Conservation (phyloP, 495 filamentous ascomycete species). For the Sporormia fimetaria region DNA sequence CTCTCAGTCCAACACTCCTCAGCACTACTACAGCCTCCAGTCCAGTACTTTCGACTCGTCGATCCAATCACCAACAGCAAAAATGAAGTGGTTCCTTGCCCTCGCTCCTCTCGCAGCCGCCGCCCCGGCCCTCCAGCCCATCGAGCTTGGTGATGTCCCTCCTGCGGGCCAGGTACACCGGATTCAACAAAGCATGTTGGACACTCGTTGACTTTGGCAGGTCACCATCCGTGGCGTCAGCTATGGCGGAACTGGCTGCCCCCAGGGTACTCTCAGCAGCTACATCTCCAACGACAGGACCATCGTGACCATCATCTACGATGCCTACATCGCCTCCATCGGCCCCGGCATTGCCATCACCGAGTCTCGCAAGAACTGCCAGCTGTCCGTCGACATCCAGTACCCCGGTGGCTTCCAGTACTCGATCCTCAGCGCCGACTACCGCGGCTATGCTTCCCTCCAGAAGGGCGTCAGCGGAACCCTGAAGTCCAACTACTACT, state of each 20-base stretch:
- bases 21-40: constrained; percentile 3
- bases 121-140: constrained; percentile 2
- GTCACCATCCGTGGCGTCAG: constrained; percentile 32
- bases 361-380: constrained; percentile 41
- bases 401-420: constrained; percentile 45
- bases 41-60: constrained; percentile 1
- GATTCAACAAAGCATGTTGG: background rate
- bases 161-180: constrained; percentile 6
- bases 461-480: constrained; percentile 36
- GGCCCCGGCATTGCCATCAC: constrained; percentile 33
- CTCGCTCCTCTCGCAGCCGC: constrained; percentile 20
- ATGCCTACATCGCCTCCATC: constrained; percentile 37
- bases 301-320: constrained; percentile 40
- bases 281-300: constrained; percentile 42
- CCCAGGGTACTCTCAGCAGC: constrained; percentile 40
- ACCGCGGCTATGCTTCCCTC: constrained; percentile 40
- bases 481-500: constrained; percentile 43
- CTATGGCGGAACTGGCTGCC: constrained; percentile 47
- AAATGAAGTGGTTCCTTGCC: constrained; percentile 25
- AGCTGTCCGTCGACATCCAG: constrained; percentile 39
- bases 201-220: constrained; percentile 1
- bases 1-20: constrained; percentile 9
- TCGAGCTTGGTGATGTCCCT: constrained; percentile 10
- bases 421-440: constrained; percentile 41
- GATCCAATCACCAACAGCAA: constrained; percentile 11